These are phyloP conservation scores for Furculomyces boomerangus DNA, from an alignment of 371 early-diverging fungal species.

Conservation along the genomic window DNA sequence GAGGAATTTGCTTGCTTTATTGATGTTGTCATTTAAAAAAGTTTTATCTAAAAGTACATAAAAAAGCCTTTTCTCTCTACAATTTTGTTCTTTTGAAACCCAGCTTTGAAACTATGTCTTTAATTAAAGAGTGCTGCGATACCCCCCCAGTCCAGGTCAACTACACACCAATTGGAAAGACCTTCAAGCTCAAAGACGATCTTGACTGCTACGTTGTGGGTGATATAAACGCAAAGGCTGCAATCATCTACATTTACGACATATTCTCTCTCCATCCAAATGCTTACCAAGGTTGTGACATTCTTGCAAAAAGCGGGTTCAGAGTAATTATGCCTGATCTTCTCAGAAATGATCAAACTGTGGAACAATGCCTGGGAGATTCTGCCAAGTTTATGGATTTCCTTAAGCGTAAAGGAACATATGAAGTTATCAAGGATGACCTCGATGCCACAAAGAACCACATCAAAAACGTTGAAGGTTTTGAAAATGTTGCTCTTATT, in stretches of 20 bases:
- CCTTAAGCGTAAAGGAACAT: constrained; percentile 19
- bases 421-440: constrained; percentile 17
- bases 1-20: no score
- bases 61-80: no score
- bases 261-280: constrained; percentile 29
- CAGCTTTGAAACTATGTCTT: constrained; percentile 36
- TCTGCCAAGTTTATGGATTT: constrained; percentile 16
- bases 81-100: no score
- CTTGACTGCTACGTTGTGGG: constrained; percentile 23
- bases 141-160: constrained; percentile 36
- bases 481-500: constrained; percentile 26
- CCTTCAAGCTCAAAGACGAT: constrained; percentile 23
- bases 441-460: constrained; percentile 18
- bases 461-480: constrained; percentile 19
- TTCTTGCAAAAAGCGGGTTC: constrained; percentile 35
- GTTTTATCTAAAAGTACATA: no score
- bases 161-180: constrained; percentile 32
- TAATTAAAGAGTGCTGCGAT: constrained; percentile 35
- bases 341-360: constrained; percentile 30
- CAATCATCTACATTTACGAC: constrained; percentile 25
- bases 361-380: constrained; percentile 17
- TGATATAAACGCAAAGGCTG: constrained; percentile 16
- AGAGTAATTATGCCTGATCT: constrained; percentile 48
- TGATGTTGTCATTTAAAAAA: no score
- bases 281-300: constrained; percentile 41